Evolutionary conservation across 306 rosid genomes (phyloP).

Genomic region (Argentina anserina): DNA sequence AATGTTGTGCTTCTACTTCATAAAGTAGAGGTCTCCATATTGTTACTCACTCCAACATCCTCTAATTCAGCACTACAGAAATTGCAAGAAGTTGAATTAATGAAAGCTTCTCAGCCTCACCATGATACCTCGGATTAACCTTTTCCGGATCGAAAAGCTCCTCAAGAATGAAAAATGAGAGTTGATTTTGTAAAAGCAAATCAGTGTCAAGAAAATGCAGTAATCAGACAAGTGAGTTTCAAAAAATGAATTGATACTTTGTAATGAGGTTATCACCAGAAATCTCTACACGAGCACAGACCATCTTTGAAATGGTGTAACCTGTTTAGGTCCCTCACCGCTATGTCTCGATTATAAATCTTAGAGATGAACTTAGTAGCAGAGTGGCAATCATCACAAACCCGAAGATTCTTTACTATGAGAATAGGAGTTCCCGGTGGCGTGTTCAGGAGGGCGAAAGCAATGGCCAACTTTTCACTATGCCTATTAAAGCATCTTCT

Average conservation of each 20-base stretch:
- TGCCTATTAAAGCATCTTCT: constrained; percentile 72
- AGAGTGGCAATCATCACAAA: constrained; percentile 85
- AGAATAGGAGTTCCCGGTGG: constrained; percentile 69
- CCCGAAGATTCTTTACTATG: constrained; percentile 82
- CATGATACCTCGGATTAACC: no score
- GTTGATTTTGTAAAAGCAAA: not conserved
- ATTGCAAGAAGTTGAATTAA: accelerated
- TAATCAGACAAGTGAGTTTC: not conserved
- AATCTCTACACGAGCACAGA: constrained; percentile 69
- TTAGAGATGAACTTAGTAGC: constrained; percentile 83
- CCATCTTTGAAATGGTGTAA: constrained; percentile 86
- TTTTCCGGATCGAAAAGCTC: not conserved
- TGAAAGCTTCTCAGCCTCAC: no score
- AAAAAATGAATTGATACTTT: not conserved
- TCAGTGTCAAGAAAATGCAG: not conserved
- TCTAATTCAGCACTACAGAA: not conserved
- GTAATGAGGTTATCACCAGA: constrained; percentile 54
- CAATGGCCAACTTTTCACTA: constrained; percentile 92
- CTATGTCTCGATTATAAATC: constrained; percentile 67
- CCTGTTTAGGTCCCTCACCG: constrained; percentile 77
- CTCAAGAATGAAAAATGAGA: not conserved
- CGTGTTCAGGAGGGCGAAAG: constrained; percentile 72
- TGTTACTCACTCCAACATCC: not conserved
- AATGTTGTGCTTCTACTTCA: not conserved
- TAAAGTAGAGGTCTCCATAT: not conserved